phyloP scores from a whole-genome alignment of 2,329 filamentous ascomycete species.

The Colletotrichum somersetense region DNA sequence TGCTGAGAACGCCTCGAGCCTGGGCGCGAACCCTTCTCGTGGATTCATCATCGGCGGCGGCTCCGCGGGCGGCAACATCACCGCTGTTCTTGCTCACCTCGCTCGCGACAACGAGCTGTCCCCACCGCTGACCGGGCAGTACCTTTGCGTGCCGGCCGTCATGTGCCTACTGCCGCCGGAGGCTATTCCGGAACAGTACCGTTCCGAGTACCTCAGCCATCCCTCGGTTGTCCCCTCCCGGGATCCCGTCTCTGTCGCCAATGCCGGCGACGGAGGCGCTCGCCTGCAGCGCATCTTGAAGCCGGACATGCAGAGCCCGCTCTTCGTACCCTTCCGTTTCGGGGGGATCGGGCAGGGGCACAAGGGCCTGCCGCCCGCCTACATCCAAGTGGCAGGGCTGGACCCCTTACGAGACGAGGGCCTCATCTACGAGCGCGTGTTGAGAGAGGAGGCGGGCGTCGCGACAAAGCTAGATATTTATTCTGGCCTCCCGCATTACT shows the following conservation, averaged over 20 bases:
- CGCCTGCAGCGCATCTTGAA: not conserved
- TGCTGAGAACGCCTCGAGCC: slow-evolving; percentile 40
- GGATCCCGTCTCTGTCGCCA: slow-evolving; percentile 12
- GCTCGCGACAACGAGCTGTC: slow-evolving; percentile 53
- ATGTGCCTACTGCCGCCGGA: slow-evolving; percentile 26
- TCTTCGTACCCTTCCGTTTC: slow-evolving; percentile 32
- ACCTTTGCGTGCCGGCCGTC: slow-evolving; percentile 31
- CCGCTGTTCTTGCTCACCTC: slow-evolving; percentile 58
- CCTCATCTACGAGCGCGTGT: slow-evolving; percentile 62
- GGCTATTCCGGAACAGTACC: slow-evolving; percentile 26
- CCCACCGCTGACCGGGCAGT: slow-evolving; percentile 57
- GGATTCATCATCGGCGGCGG: slow-evolving; percentile 65
- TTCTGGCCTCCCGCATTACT: slow-evolving; percentile 36
- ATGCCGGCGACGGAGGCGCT: not conserved
- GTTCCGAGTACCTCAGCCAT: slow-evolving; percentile 33
- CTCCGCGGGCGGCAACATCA: slow-evolving; percentile 64
- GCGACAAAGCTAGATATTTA: slow-evolving; percentile 56
- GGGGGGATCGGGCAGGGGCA: slow-evolving; percentile 19
- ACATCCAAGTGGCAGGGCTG: slow-evolving; percentile 62
- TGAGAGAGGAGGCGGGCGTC: slow-evolving; percentile 60
- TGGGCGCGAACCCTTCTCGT: slow-evolving; percentile 56
- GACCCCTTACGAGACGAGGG: slow-evolving; percentile 66
- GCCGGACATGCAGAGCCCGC: slow-evolving; percentile 36
- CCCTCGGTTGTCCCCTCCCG: slow-evolving; percentile 1
- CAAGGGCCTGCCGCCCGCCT: slow-evolving; percentile 25